Evolutionary conservation across 257 asterid species (phyloP).

Genomic region (Sherardia arvensis): DNA sequence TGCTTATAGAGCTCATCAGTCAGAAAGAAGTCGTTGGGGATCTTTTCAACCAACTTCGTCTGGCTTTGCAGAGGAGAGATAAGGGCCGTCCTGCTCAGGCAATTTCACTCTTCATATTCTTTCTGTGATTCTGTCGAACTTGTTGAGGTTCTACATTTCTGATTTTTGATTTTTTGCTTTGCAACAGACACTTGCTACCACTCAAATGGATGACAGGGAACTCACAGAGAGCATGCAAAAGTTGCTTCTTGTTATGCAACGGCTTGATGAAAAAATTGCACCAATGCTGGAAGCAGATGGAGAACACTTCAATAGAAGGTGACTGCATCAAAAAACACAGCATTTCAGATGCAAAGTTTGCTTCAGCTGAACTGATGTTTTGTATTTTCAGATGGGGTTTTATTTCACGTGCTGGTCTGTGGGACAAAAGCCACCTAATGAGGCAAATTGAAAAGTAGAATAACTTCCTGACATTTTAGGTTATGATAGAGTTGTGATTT

Average conservation of each 20-base stretch:
- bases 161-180: too few species aligned
- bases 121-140: background rate
- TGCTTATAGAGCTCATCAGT: conserved; percentile 64
- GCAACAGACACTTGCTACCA: conserved; percentile 79
- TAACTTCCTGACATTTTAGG: background rate
- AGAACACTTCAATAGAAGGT: conserved; percentile 68
- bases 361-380: background rate
- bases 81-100: conserved; percentile 88
- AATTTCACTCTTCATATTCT: conserved; percentile 8
- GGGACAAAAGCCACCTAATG: conserved; percentile 97
- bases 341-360: background rate
- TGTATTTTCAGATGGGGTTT: conserved; percentile 72
- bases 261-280: conserved; percentile 66
- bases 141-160: background rate
- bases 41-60: conserved; percentile 92
- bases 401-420: conserved; percentile 85
- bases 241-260: conserved; percentile 78
- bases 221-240: conserved; percentile 83
- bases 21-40: conserved; percentile 87
- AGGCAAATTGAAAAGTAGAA: conserved; percentile 83
- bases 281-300: conserved; percentile 84
- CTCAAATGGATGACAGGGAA: conserved; percentile 69
- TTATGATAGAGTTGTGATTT: background rate
- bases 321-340: too few species aligned
- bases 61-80: conserved; percentile 69